Base-by-base conservation (phyloP, 495 filamentous ascomycete species). In the Aeminium ludgeri region DNA sequence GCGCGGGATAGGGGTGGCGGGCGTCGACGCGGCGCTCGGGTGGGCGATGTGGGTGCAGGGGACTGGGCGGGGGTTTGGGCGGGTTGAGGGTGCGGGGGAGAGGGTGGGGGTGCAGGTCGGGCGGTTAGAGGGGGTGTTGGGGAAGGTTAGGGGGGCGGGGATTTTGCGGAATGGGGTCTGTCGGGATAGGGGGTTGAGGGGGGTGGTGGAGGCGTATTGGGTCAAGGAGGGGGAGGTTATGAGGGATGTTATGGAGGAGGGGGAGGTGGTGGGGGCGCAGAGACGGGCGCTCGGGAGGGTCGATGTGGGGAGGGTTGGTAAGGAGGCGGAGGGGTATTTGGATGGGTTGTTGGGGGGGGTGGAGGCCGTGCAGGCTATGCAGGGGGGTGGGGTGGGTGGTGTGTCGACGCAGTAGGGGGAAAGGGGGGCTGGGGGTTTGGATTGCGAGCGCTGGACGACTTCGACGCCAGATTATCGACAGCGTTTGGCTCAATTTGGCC, bases 11-110 rank as follows among this genome's bases (percentile, higher is more conserved):
- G 56, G 57, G 0, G 68, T 96, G 1, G 70, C 70, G 0, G 41
- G 66, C 1, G 61, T 78, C 1, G 80, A 96, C 55, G 56, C 47
- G 1, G n/a, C 67, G 5, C 57, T 83, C 1, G 78, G 73, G 0
- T 54, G 55, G 11, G 56, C 79, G 5, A 59, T 94, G 11, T 94
- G 77, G 59, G 63, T 86, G 11, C 71, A 77, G 0, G 70, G 73
- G 17, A 94, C 89, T 15, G 80, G 86, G 50, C 72, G 87, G 11
- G 66, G 67, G 53, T 71, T 76, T 48, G 67, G 68, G 38, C 55
- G 57, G n/a, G 70, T 69, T 20, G 61, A 66, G 1, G 56, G 59
- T 10, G 53, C 64, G n/a, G 61, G 57, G 6, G 71, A 76, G 19
- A 57, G 63, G 12, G 52, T 76, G 20, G 57, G 64, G 23, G 45